Evolutionary conservation across 1,284 basidiomycete species (phyloP).

Genomic region (Boletus austroedulis): DNA sequence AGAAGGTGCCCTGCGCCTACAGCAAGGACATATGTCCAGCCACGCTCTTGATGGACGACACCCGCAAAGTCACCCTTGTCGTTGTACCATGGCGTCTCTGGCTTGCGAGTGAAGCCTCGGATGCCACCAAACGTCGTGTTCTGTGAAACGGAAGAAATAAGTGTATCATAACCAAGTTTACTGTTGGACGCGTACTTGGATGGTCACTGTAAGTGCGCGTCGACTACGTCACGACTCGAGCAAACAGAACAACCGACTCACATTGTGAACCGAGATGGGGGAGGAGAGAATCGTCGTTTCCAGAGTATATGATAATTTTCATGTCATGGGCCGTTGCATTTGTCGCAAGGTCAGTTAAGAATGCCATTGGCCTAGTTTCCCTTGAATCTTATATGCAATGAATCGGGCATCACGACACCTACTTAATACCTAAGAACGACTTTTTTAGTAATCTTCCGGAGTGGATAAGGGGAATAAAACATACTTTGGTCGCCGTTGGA

Average conservation of each 20-base stretch:
- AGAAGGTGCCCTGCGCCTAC: slow-evolving; percentile 58
- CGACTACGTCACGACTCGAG: slow-evolving; percentile 4
- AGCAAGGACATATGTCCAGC: slow-evolving; percentile 63
- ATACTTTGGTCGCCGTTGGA: slow-evolving; percentile 43
- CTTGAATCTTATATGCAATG: slow-evolving; percentile 10
- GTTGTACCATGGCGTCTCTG: slow-evolving; percentile 62
- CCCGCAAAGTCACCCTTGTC: slow-evolving; percentile 60
- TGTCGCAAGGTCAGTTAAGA: slow-evolving; percentile 60
- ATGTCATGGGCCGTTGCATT: slow-evolving; percentile 53
- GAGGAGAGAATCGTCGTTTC: slow-evolving; percentile 65
- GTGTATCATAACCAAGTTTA: neutral
- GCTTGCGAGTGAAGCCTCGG: slow-evolving; percentile 65
- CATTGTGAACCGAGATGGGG: slow-evolving; percentile 65
- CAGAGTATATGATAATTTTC: slow-evolving; percentile 51
- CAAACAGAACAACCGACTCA: slow-evolving; percentile 27
- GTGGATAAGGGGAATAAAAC: slow-evolving; percentile 12
- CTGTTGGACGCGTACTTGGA: slow-evolving; percentile 46
- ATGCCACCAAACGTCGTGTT: slow-evolving; percentile 75
- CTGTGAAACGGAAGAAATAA: slow-evolving; percentile 33
- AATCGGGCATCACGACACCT: slow-evolving; percentile 21
- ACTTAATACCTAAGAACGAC: slow-evolving; percentile 46
- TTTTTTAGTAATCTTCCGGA: slow-evolving; percentile 1
- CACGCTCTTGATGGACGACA: slow-evolving; percentile 69
- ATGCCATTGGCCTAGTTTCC: slow-evolving; percentile 53
- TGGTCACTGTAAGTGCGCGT: slow-evolving; percentile 45